phyloP scores from a whole-genome alignment of 768 basidiomycete genomes.

The Tremella fuciformis region DNA sequence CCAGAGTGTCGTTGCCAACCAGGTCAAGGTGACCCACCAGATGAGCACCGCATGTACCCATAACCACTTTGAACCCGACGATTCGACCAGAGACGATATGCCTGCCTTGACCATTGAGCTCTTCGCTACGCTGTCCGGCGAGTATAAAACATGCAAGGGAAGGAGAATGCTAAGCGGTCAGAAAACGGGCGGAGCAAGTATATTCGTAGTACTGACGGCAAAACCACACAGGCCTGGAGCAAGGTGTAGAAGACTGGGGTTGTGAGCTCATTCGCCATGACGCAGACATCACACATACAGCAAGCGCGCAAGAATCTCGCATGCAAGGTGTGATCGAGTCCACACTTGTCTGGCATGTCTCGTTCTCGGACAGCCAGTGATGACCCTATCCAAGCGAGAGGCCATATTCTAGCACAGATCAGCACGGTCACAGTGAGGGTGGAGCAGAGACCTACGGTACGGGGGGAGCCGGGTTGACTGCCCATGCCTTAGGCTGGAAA shows the following conservation, averaged over 20 bases:
- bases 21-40: constrained; percentile 49
- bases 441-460: constrained; percentile 21
- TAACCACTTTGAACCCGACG: constrained; percentile 39
- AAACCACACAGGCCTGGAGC: constrained; percentile 34
- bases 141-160: constrained; percentile 44
- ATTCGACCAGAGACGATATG: constrained; percentile 36
- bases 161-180: constrained; percentile 36
- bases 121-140: constrained; percentile 19
- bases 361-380: constrained; percentile 39
- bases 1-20: constrained; percentile 44
- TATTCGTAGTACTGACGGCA: constrained; percentile 25
- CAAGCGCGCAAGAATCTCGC: constrained; percentile 44
- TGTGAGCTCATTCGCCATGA: neutral
- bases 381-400: constrained; percentile 44
- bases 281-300: constrained; percentile 20
- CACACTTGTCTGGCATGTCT: constrained; percentile 47
- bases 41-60: constrained; percentile 50
- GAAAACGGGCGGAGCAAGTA: neutral
- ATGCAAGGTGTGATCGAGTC: constrained; percentile 49
- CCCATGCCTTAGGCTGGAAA: constrained; percentile 45
- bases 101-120: constrained; percentile 49
- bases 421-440: neutral
- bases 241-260: constrained; percentile 46
- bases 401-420: constrained; percentile 32
- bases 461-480: constrained; percentile 33